Conservation (phyloP, 116 monocot species). For the Papilionanthe hybrid region DNA sequence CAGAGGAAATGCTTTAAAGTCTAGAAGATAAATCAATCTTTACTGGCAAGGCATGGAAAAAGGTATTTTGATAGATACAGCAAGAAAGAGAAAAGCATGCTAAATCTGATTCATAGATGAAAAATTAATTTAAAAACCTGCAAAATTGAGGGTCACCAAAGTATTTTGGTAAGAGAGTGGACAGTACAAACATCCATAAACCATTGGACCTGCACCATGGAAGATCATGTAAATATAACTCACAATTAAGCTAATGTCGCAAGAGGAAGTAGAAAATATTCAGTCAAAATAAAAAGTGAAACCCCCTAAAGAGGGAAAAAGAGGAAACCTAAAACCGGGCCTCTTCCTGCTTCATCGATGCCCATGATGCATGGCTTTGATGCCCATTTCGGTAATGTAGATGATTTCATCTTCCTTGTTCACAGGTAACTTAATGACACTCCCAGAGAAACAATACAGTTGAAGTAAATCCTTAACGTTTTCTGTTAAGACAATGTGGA, state of each 20-base stretch:
- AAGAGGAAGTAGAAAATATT: not conserved
- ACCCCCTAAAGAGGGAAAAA: not conserved
- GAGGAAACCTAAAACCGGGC: slow-evolving; percentile 74
- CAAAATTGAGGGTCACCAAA: slow-evolving; percentile 69
- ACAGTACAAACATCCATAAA: slow-evolving; percentile 95
- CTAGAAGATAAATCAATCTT: not conserved
- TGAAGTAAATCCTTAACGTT: not conserved
- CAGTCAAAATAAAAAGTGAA: not conserved
- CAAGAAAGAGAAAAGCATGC: not conserved
- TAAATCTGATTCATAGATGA: not conserved
- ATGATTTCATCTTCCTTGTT: slow-evolving; percentile 15
- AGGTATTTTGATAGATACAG: not conserved
- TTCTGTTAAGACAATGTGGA: not conserved
- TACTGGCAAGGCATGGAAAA: not conserved
- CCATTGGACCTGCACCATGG: slow-evolving; percentile 77
- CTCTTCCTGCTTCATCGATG: slow-evolving; percentile 98
- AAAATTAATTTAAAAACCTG: slow-evolving; percentile 33
- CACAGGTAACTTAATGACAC: not conserved
- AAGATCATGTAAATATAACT: not conserved
- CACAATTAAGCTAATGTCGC: not conserved
- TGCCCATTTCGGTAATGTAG: slow-evolving; percentile 59
- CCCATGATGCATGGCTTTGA: slow-evolving; percentile 92
- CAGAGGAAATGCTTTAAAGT: not conserved
- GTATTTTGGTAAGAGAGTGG: slow-evolving; percentile 69
- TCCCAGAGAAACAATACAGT: not conserved